phyloP scores from a whole-genome alignment of 2,329 filamentous ascomycete species.

The Fusarium citri region DNA sequence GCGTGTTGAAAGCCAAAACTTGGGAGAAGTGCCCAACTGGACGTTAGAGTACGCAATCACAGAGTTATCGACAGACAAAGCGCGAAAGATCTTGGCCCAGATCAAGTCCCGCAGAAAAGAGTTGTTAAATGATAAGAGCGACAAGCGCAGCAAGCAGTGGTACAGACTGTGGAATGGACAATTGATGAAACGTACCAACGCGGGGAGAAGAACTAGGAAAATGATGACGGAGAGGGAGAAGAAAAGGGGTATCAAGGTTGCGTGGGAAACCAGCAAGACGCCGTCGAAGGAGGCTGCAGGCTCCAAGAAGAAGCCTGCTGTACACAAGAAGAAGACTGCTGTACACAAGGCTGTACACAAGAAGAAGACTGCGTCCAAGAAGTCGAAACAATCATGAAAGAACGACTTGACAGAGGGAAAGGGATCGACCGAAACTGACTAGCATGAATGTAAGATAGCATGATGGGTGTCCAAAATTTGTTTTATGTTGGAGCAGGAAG shows the following conservation, averaged over 20 bases:
- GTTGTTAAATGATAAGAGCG: constrained; percentile 55
- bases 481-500: constrained; percentile 6
- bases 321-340: not conserved
- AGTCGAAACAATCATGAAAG: not conserved
- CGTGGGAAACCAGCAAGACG: constrained; percentile 50
- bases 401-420: not conserved
- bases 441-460: not conserved
- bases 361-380: not conserved
- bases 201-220: constrained; percentile 70
- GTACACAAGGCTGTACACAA: not conserved
- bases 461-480: not conserved
- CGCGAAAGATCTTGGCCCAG: constrained; percentile 64
- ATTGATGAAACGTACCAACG: constrained; percentile 56
- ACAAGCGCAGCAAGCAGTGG: constrained; percentile 56
- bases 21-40: constrained; percentile 62
- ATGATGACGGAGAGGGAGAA: constrained; percentile 65
- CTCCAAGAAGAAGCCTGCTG: not conserved
- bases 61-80: constrained; percentile 64
- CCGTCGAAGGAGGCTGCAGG: not conserved
- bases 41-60: constrained; percentile 80
- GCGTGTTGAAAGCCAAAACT: constrained; percentile 62
- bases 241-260: constrained; percentile 58
- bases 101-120: constrained; percentile 67
- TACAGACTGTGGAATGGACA: constrained; percentile 61
- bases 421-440: not conserved